Evolutionary conservation across 169 alveolate genomes (phyloP).

Genomic region (Plasmodium yoelii): DNA sequence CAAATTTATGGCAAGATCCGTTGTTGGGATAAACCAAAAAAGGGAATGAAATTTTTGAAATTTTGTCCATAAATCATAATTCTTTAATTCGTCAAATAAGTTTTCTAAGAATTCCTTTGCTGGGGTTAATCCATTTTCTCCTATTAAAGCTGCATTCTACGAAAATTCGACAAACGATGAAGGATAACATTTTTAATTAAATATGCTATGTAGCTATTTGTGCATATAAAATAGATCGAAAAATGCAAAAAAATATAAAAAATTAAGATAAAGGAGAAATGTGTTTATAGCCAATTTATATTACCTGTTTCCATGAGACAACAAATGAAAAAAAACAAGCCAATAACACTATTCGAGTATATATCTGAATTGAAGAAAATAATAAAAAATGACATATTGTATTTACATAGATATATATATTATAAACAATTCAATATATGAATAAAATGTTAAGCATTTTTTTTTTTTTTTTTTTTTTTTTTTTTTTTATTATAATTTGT

Average conservation of each 20-base stretch:
- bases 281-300: background rate
- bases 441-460: background rate
- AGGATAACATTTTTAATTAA: too few species aligned
- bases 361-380: slow-evolving; percentile 3
- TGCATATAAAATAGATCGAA: too few species aligned
- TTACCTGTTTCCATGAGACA: slow-evolving; percentile 60
- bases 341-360: slow-evolving; percentile 29
- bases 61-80: slow-evolving; percentile 22
- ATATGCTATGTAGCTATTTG: too few species aligned
- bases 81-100: slow-evolving; percentile 9
- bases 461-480: too few species aligned
- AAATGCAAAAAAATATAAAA: too few species aligned
- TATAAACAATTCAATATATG: background rate
- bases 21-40: slow-evolving; percentile 34
- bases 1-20: slow-evolving; percentile 22
- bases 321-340: slow-evolving; percentile 38
- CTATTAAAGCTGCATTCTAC: slow-evolving; percentile 44
- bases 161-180: too few species aligned
- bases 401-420: background rate
- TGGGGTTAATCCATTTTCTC: slow-evolving; percentile 60
- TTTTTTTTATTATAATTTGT: too few species aligned
- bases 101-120: slow-evolving; percentile 32
- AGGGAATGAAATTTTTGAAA: slow-evolving; percentile 46
- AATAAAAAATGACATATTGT: background rate
- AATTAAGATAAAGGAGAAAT: background rate